Conservation (phyloP, 352 stramenopile genomes). For the Phytophthora vignae region DNA sequence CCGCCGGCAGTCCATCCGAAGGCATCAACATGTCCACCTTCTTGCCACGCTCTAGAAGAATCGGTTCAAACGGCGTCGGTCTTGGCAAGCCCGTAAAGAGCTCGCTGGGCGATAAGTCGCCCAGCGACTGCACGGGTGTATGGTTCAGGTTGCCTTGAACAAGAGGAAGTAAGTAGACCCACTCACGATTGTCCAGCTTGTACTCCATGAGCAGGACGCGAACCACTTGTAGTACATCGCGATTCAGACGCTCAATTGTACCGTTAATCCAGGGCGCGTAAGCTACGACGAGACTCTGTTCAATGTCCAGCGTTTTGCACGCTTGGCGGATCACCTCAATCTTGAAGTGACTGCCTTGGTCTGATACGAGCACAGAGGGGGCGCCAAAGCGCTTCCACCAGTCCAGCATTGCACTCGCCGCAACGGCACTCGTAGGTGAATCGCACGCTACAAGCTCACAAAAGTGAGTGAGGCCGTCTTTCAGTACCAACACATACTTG, state of each 20-base stretch:
- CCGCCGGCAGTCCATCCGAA: neutral
- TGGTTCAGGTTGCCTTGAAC: constrained; percentile 31
- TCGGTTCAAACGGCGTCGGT: neutral
- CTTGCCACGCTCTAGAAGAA: neutral
- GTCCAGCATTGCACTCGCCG: constrained; percentile 9
- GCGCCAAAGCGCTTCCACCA: constrained; percentile 25
- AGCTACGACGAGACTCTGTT: constrained; percentile 1
- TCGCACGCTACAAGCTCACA: constrained; percentile 15
- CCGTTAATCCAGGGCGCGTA: constrained; percentile 28
- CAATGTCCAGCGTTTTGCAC: neutral
- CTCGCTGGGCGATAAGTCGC: constrained; percentile 4
- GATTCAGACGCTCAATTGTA: constrained; percentile 27
- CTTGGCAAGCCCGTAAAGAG: constrained; percentile 21
- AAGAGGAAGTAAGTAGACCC: constrained; percentile 18
- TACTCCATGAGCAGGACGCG: constrained; percentile 19
- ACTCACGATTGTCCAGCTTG: constrained; percentile 8
- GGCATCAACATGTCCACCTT: neutral
- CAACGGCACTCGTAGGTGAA: constrained; percentile 11
- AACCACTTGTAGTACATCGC: constrained; percentile 24
- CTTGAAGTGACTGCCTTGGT: constrained; percentile 29
- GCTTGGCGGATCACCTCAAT: constrained; percentile 3
- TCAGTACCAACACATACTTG: neutral
- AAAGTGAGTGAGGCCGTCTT: constrained; percentile 18
- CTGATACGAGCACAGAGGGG: constrained; percentile 13
- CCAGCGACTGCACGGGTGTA: constrained; percentile 15